A percentile compares a stretch with the other conserved stretches of the same genome.
Evolutionary conservation across 139 green algal species (phyloP).

Genomic region (Chlamydomonas sp.): DNA sequence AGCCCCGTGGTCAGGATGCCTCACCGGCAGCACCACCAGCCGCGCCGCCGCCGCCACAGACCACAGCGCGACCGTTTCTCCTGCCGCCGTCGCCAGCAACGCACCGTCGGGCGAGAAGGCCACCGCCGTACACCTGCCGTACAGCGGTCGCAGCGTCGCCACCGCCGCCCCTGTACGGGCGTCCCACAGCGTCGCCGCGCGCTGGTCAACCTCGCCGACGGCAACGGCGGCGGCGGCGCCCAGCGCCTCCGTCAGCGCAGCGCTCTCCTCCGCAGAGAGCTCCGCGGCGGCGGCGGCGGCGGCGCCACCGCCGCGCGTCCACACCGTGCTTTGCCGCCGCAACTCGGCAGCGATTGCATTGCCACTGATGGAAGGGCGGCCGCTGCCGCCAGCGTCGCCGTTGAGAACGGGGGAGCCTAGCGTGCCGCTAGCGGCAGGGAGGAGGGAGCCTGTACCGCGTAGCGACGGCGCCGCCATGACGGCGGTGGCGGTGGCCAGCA

Average conservation of each 20-base stretch:
- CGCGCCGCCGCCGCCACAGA: not conserved
- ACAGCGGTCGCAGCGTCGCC: not conserved
- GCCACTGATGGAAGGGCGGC: no score
- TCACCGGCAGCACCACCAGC: conserved; percentile 15
- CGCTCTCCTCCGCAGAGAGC: not conserved
- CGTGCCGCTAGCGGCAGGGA: no score
- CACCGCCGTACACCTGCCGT: not conserved
- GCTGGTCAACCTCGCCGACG: not conserved
- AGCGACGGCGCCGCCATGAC: not conserved
- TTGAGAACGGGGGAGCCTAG: no score
- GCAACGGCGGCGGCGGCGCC: not conserved
- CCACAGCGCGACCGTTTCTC: conserved; percentile 3
- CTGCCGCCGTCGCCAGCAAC: conserved; percentile 3
- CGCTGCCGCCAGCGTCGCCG: no score
- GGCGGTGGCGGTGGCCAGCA: conserved; percentile 28
- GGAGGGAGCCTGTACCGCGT: no score
- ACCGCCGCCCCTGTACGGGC: conserved; percentile 12
- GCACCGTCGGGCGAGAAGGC: conserved; percentile 21
- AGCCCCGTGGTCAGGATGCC: not conserved
- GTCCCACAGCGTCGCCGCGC: conserved; percentile 25
- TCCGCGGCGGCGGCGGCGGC: not conserved
- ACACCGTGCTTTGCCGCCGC: no score
- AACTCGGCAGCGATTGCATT: no score
- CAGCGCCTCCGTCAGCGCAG: not conserved
- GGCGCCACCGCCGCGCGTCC: no score